Base-by-base conservation (phyloP, 768 basidiomycete species). In the Tremella yokohamensis region DNA sequence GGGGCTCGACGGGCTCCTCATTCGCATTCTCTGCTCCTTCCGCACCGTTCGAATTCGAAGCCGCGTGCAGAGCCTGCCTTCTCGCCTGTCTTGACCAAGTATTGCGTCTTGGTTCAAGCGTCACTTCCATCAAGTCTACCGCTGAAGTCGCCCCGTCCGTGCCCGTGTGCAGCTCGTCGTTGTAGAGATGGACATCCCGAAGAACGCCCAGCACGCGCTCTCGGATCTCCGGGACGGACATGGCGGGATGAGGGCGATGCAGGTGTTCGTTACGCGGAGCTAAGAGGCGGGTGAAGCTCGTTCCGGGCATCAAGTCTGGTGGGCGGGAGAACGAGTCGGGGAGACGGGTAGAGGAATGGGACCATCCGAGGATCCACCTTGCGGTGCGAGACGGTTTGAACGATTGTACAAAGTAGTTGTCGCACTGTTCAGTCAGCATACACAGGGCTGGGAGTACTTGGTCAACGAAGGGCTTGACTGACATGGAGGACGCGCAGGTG, bases 331-430 rank as follows among this genome's bases (percentile, higher is more conserved):
- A 19, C 2, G 20, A 26, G 62, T 96, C 90, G 0, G 89, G 85
- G 26, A 96, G 77, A 7, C 84, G 84, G 13, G 72, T 73, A 25
- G 82, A 80, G 1, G 77, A 79, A 54, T 86, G 85, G 0, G 88
- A 91, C 94, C 94, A 97, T 0, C 83, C 90, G 1, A 98, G 76
- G 0, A 86, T 89, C 91, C 92, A 98, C n/a, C 96, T 83, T 1
- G 87, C 82, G 0, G 94, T 97, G 56, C 86, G 84, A 0, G 93
- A 90, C 76, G 91, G 91, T 2, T 86, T 79, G 47, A 93, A 87
- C 63, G 90, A 86, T 0, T 85, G 85, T 45, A 97, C 79, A 0
- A 85, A 87, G 73, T 93, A 98, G 76, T 96, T 96, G 29, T 83
- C 79, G 44, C 97, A 83, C 90, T 96, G 56, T 37, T 6, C 25